Evolutionary conservation across 2,329 filamentous ascomycete genomes (phyloP).

Genomic region (Calonectria honghensis): DNA sequence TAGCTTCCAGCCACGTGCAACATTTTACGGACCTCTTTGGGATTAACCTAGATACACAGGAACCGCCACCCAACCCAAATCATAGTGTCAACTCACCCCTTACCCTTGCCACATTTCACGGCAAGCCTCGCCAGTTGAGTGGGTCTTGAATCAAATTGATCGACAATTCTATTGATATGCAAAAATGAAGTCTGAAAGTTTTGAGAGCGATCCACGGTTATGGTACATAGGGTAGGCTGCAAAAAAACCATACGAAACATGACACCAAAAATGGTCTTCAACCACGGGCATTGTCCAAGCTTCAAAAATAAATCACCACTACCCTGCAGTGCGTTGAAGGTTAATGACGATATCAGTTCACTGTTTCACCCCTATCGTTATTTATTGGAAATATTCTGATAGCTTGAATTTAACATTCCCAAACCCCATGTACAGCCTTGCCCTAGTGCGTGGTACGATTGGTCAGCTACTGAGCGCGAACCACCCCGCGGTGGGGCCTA

Average conservation of each 20-base stretch:
- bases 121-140: not conserved
- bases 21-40: not conserved
- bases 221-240: not conserved
- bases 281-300: too few species aligned
- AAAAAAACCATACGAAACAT: not conserved
- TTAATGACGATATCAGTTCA: not conserved
- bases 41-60: not conserved
- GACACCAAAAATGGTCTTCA: too few species aligned
- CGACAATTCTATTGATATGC: not conserved
- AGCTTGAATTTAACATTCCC: not conserved
- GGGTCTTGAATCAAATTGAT: not conserved
- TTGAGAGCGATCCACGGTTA: not conserved
- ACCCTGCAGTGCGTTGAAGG: too few species aligned
- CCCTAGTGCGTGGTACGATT: slow-evolving; percentile 19
- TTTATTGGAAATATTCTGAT: not conserved
- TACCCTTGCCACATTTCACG: not conserved
- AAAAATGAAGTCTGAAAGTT: not conserved
- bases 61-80: not conserved
- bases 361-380: not conserved
- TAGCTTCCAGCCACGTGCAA: slow-evolving; percentile 4
- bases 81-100: not conserved
- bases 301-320: not conserved
- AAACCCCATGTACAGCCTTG: slow-evolving; percentile 50
- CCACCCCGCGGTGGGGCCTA: slow-evolving; percentile 51
- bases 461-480: not conserved